Evolutionary conservation across 2,329 filamentous ascomycete species (phyloP).

Genomic region (Catunica adiposa): DNA sequence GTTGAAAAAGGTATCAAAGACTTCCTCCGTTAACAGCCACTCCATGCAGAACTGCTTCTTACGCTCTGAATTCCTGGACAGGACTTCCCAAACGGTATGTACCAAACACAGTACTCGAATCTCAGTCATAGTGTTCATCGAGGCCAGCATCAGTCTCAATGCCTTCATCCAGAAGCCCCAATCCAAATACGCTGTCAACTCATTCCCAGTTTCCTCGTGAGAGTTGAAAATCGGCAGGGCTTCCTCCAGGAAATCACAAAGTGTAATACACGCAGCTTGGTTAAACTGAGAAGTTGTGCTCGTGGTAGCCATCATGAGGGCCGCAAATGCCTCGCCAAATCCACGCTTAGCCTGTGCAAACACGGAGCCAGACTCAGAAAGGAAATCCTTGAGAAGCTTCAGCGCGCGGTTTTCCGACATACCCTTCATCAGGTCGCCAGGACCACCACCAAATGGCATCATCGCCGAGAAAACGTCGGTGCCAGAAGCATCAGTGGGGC

Average conservation of each 20-base stretch:
- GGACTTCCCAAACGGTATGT: constrained; percentile 61
- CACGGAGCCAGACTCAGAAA: constrained; percentile 32
- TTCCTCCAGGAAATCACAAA: constrained; percentile 87
- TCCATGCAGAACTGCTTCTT: constrained; percentile 56
- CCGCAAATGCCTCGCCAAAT: constrained; percentile 61
- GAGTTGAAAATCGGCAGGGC: constrained; percentile 46
- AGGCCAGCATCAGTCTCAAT: constrained; percentile 60
- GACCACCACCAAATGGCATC: constrained; percentile 36
- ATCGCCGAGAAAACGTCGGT: constrained; percentile 52
- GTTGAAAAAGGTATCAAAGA: constrained; percentile 71
- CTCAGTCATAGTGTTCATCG: constrained; percentile 79
- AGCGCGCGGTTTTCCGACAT: constrained; percentile 85
- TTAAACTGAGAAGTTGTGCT: constrained; percentile 65
- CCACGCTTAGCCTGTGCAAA: constrained; percentile 39
- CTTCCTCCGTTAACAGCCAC: constrained; percentile 57
- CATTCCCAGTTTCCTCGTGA: constrained; percentile 27
- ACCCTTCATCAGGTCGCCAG: constrained; percentile 52
- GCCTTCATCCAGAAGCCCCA: constrained; percentile 79
- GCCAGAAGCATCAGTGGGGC: constrained; percentile 30
- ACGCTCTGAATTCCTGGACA: constrained; percentile 46
- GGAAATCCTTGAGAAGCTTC: constrained; percentile 64
- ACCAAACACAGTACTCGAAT: constrained; percentile 70
- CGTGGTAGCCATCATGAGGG: constrained; percentile 56
- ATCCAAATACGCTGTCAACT: constrained; percentile 38
- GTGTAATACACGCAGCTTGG: constrained; percentile 66